These are phyloP conservation scores for Tricholoma furcatifolium DNA, from an alignment of 768 basidiomycete species.

Conservation along the genomic window DNA sequence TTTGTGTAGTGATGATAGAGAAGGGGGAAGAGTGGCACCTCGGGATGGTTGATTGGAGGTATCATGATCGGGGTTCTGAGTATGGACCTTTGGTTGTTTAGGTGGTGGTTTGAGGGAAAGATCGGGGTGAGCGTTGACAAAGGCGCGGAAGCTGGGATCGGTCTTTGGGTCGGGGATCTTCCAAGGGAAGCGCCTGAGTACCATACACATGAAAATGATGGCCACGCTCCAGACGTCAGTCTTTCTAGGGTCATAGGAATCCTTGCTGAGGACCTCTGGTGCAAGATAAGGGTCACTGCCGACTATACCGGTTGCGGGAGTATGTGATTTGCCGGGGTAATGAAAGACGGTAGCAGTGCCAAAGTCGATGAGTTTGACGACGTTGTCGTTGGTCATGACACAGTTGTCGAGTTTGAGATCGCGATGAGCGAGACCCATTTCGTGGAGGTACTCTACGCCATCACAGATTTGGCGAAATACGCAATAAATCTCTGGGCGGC, in stretches of 20 bases:
- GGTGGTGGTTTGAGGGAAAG: constrained; percentile 53
- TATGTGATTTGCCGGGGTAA: constrained; percentile 87
- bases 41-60: constrained; percentile 24
- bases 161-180: constrained; percentile 95
- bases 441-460: constrained; percentile 97
- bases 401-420: constrained; percentile 99
- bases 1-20: constrained; percentile 22
- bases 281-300: constrained; percentile 98
- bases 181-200: constrained; percentile 97
- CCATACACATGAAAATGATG: constrained; percentile 99
- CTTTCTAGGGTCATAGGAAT: constrained; percentile 91
- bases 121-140: constrained; percentile 92
- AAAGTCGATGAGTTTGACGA: constrained; percentile 99
- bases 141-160: constrained; percentile 88
- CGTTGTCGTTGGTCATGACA: constrained; percentile 93
- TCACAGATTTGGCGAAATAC: constrained; percentile 98
- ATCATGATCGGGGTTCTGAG: constrained; percentile 8
- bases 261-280: constrained; percentile 84
- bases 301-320: constrained; percentile 85
- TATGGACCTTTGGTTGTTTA: constrained; percentile 23
- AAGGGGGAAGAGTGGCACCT: constrained; percentile 35
- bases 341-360: constrained; percentile 99
- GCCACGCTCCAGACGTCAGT: constrained; percentile 99
- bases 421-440: constrained; percentile 95
- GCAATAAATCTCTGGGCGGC: constrained; percentile 96